These are phyloP conservation scores for Penicillium sclerotigenum DNA, from an alignment of 2,329 filamentous ascomycete genomes.

Conservation along the genomic window DNA sequence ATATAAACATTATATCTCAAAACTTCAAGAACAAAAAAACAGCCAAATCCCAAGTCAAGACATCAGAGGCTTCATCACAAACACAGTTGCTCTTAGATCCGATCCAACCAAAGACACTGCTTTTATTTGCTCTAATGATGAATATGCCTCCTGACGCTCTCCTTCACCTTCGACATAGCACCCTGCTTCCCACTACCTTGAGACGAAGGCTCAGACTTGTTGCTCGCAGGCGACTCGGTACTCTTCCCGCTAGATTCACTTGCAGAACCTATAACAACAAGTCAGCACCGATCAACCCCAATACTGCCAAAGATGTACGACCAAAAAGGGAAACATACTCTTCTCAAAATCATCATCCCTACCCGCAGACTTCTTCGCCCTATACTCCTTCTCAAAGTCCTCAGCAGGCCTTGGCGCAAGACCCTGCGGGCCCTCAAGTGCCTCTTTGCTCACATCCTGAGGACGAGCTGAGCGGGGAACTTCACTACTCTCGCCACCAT, in stretches of 20 bases:
- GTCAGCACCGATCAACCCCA: not conserved
- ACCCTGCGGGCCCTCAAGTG: constrained; percentile 29
- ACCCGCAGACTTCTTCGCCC: constrained; percentile 14
- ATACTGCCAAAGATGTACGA: not conserved
- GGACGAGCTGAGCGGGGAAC: not conserved
- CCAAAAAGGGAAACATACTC: not conserved
- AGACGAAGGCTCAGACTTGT: not conserved
- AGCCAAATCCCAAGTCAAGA: not conserved
- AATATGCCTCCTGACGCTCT: constrained; percentile 20
- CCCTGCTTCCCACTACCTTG: constrained; percentile 12
- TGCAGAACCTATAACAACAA: not conserved
- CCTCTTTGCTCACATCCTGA: constrained; percentile 27
- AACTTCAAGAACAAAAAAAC: not conserved
- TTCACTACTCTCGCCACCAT: constrained; percentile 2
- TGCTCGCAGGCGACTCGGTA: not conserved
- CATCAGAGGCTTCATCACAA: not conserved
- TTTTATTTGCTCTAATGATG: constrained; percentile 8
- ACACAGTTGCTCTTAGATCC: not conserved
- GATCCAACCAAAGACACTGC: no score
- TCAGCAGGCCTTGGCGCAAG: constrained; percentile 24
- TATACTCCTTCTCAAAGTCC: constrained; percentile 30
- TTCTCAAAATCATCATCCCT: not conserved
- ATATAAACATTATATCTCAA: not conserved
- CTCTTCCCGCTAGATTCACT: constrained; percentile 4
- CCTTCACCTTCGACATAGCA: constrained; percentile 23